Percentiles rank a stretch among this genome's conserved stretches.
These are phyloP conservation scores for Avena atlantica DNA, from an alignment of 176 grass and related monocot species.

Conservation along the genomic window DNA sequence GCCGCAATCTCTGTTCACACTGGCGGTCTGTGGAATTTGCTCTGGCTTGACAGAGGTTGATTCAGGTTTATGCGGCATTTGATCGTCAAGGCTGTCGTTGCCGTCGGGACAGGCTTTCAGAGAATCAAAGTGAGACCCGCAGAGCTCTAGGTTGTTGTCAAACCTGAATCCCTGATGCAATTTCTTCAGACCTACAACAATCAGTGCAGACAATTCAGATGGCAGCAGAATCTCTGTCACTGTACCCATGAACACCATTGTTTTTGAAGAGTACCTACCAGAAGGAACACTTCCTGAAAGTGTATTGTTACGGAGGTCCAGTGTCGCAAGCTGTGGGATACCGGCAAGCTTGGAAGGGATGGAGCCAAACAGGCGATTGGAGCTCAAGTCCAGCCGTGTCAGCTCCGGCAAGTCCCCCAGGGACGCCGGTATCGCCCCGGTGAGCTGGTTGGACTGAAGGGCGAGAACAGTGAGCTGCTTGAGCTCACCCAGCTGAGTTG, in stretches of 20 bases:
- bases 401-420: conserved; percentile 63
- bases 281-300: conserved; percentile 82
- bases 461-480: conserved; percentile 74
- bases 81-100: conserved; percentile 31
- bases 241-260: not conserved
- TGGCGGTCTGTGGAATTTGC: conserved; percentile 52
- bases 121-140: conserved; percentile 65
- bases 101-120: conserved; percentile 52
- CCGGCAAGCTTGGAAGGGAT: conserved; percentile 72
- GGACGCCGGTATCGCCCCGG: conserved; percentile 74
- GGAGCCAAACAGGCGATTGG: conserved; percentile 75
- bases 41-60: conserved; percentile 56
- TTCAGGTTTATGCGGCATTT: conserved; percentile 74
- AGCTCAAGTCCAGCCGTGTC: conserved; percentile 81
- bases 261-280: conserved; percentile 49
- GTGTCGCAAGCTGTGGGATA: conserved; percentile 51
- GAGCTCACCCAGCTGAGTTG: conserved; percentile 65
- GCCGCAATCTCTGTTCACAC: conserved; percentile 37
- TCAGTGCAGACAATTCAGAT: conserved; percentile 24
- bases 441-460: conserved; percentile 78
- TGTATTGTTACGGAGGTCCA: conserved; percentile 73
- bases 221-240: not conserved
- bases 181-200: conserved; percentile 65
- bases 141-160: conserved; percentile 71
- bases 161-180: conserved; percentile 63